phyloP scores from a whole-genome alignment of 805 yeast genomes.

The Sugiyamaella floridensis region DNA sequence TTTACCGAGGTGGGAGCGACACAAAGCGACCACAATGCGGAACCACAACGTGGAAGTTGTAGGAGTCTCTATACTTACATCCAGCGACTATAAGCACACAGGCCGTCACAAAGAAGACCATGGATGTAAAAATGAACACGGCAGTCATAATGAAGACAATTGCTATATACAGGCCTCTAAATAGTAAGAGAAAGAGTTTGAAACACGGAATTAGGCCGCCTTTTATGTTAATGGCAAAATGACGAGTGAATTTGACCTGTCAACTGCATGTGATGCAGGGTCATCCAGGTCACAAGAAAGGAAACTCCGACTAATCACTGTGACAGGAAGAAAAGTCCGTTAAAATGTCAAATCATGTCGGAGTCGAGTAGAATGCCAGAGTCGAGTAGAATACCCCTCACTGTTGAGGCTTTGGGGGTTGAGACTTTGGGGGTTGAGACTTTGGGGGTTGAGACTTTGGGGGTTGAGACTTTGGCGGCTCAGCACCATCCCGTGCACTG shows the following conservation, averaged over 20 bases:
- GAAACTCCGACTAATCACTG: no score
- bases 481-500: not conserved
- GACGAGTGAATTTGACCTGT: not conserved
- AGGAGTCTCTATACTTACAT: not conserved
- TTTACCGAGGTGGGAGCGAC: not conserved
- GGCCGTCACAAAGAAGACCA: not conserved
- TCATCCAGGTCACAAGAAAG: no score
- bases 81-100: not conserved
- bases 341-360: no score
- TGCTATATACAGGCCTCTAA: not conserved
- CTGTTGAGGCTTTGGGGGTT: not conserved
- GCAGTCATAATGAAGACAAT: not conserved
- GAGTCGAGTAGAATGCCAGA: no score
- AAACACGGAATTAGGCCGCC: not conserved
- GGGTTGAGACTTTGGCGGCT: not conserved
- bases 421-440: no score
- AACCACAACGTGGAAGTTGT: no score
- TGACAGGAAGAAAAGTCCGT: no score
- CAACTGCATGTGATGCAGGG: not conserved
- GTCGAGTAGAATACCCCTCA: not conserved
- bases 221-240: not conserved
- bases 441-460: no score
- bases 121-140: constrained; percentile 1
- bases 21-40: not conserved
- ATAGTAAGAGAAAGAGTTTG: not conserved